These are phyloP conservation scores for Tricholoma saponaceum DNA, from an alignment of 768 basidiomycete species.

Conservation along the genomic window DNA sequence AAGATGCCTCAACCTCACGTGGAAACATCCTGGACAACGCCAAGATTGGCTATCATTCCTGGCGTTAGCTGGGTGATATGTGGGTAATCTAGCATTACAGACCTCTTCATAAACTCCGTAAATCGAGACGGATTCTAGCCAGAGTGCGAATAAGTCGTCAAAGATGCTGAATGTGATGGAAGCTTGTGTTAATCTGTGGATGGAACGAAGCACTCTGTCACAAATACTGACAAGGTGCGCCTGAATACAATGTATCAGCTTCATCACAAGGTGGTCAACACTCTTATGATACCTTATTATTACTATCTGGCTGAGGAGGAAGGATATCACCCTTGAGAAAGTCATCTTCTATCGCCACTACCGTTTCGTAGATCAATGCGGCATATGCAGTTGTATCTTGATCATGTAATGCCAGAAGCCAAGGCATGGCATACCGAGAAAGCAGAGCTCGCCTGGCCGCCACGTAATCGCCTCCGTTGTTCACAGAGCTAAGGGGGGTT, in stretches of 20 bases:
- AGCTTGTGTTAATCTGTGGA: constrained; percentile 51
- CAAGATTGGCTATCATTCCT: constrained; percentile 38
- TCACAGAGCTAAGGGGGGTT: constrained; percentile 33
- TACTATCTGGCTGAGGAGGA: constrained; percentile 1
- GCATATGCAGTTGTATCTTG: constrained; percentile 53
- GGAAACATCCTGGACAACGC: constrained; percentile 57
- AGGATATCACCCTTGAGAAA: constrained; percentile 11
- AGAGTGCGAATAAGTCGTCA: constrained; percentile 53
- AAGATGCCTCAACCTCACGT: constrained; percentile 41
- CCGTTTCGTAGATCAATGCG: constrained; percentile 48
- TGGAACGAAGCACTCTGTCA: constrained; percentile 44
- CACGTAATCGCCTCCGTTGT: constrained; percentile 71
- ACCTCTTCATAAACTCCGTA: constrained; percentile 37
- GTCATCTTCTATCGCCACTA: constrained; percentile 39
- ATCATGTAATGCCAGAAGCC: constrained; percentile 69
- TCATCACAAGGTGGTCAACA: neutral
- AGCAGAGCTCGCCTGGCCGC: constrained; percentile 52
- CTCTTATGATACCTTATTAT: constrained; percentile 9
- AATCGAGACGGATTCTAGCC: constrained; percentile 47
- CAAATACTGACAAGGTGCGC: constrained; percentile 13
- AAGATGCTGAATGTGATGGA: constrained; percentile 54
- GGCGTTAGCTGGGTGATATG: neutral
- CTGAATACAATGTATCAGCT: neutral
- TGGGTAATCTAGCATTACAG: constrained; percentile 7
- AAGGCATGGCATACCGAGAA: constrained; percentile 53